Percentiles rank a stretch among this genome's conserved stretches.
These are phyloP conservation scores for Penicillium janthinellum DNA, from an alignment of 2,329 filamentous ascomycete species.

Conservation along the genomic window DNA sequence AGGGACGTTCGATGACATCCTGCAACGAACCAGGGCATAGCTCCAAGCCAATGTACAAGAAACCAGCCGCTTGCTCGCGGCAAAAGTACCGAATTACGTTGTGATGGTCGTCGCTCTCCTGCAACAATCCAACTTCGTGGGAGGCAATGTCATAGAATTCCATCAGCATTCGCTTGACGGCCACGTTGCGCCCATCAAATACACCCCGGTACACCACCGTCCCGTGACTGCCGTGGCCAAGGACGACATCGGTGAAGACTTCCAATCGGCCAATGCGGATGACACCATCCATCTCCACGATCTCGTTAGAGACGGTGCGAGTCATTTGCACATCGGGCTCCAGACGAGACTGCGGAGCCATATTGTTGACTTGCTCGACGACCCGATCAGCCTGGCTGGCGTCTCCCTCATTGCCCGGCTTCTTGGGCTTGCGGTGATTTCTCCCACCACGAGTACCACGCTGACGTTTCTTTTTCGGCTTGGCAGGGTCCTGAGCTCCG, in stretches of 20 bases:
- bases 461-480: conserved; percentile 67
- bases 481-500: conserved; percentile 38
- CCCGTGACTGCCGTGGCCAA: conserved; percentile 87
- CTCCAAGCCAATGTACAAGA: conserved; percentile 94
- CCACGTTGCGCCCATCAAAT: conserved; percentile 89
- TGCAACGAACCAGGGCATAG: conserved; percentile 91
- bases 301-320: conserved; percentile 57
- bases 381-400: conserved; percentile 61
- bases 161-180: conserved; percentile 94
- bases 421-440: conserved; percentile 59
- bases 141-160: conserved; percentile 95
- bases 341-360: conserved; percentile 49
- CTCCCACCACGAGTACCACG: conserved; percentile 72
- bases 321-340: conserved; percentile 64
- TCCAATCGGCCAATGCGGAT: conserved; percentile 63
- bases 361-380: conserved; percentile 57
- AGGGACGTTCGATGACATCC: conserved; percentile 80
- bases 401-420: conserved; percentile 57
- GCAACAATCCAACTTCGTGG: conserved; percentile 84
- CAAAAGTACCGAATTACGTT: conserved; percentile 98
- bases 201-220: conserved; percentile 94
- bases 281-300: conserved; percentile 61
- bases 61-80: conserved; percentile 83
- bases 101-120: conserved; percentile 92
- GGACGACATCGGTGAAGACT: conserved; percentile 61